Evolutionary conservation across 2,329 filamentous ascomycete species (phyloP).

Genomic region (Penicillium sp.): DNA sequence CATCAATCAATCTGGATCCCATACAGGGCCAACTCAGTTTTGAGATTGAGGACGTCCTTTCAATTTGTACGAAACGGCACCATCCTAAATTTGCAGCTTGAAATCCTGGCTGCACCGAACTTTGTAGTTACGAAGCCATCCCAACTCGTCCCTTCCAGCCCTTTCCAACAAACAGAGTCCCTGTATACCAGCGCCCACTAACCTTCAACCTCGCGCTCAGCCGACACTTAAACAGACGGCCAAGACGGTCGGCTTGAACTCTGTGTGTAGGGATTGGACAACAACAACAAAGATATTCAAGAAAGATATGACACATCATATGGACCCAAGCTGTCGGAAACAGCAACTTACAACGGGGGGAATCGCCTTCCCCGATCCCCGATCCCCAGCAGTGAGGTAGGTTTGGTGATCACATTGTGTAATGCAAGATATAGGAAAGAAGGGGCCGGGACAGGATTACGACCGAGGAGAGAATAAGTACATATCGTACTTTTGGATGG

Average conservation of each 20-base stretch:
- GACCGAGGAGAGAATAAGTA: constrained; percentile 11
- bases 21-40: constrained; percentile 1
- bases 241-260: constrained; percentile 3
- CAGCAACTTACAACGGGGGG: constrained; percentile 25
- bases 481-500: neutral
- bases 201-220: neutral
- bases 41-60: constrained; percentile 3
- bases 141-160: constrained; percentile 2
- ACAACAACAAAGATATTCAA: constrained; percentile 1
- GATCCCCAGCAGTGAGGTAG: constrained; percentile 3
- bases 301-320: constrained; percentile 26
- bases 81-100: neutral
- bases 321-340: constrained; percentile 14
- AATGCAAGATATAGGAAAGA: constrained; percentile 19
- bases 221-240: constrained; percentile 1
- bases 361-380: constrained; percentile 20
- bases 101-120: too few relatives aligned
- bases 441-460: constrained; percentile 6
- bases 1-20: constrained; percentile 2
- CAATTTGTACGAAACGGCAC: neutral
- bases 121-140: neutral
- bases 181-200: constrained; percentile 25
- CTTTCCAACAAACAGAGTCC: constrained; percentile 14
- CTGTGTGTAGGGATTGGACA: constrained; percentile 4
- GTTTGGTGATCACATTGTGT: constrained; percentile 15